phyloP scores from a whole-genome alignment of 768 basidiomycete genomes.

The Boletus sensibilis region DNA sequence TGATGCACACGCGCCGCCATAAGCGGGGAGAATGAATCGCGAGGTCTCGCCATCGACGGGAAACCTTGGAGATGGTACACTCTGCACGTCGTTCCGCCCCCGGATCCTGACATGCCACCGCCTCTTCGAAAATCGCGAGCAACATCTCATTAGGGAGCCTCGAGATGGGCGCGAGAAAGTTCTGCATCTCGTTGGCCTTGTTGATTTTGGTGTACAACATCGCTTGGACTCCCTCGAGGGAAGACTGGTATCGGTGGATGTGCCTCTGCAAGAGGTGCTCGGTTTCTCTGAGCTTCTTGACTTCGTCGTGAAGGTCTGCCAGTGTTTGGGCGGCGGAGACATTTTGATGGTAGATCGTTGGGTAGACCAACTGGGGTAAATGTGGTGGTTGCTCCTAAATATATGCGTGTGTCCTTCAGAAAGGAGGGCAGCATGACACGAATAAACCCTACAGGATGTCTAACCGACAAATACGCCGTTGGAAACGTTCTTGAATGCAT shows the following conservation, averaged over 20 bases:
- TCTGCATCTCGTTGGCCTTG: constrained; percentile 32
- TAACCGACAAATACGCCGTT: constrained; percentile 14
- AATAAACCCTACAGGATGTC: constrained; percentile 22
- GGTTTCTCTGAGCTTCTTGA: constrained; percentile 14
- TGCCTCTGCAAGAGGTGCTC: constrained; percentile 17
- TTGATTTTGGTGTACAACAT: constrained; percentile 16
- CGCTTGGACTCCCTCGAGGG: constrained; percentile 17
- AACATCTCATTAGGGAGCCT: constrained; percentile 33
- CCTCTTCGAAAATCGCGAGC: constrained; percentile 32
- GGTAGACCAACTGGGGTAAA: constrained; percentile 2
- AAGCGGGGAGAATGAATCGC: constrained; percentile 31
- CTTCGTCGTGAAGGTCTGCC: constrained; percentile 19
- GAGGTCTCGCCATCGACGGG: constrained; percentile 34
- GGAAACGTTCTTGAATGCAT: constrained; percentile 21
- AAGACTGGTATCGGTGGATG: constrained; percentile 13
- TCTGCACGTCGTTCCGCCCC: constrained; percentile 20
- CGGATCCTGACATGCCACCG: constrained; percentile 26
- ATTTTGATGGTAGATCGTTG: constrained; percentile 15
- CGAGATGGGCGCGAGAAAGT: constrained; percentile 29
- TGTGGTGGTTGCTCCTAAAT: constrained; percentile 16
- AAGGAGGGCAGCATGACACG: neutral
- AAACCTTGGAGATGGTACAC: constrained; percentile 30
- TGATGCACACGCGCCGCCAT: constrained; percentile 30
- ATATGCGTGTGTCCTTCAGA: constrained; percentile 8
- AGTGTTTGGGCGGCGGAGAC: constrained; percentile 19